Base-by-base conservation (phyloP, 140 eudicot genomes). In the Flaveria floridana region DNA sequence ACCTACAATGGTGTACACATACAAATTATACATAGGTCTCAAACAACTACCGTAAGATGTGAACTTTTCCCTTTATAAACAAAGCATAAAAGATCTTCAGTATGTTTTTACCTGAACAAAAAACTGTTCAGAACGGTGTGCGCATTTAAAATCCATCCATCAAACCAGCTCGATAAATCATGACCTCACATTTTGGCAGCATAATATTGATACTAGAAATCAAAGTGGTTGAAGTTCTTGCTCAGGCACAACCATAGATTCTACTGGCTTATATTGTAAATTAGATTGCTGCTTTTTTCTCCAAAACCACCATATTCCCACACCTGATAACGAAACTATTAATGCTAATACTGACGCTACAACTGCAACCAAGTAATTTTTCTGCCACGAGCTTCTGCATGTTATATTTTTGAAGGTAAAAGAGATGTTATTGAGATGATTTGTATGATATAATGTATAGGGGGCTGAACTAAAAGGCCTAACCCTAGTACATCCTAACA, bases 191-290 rank as follows among this genome's bases (percentile, higher is more conserved):
- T 20, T 58, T 19, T 46, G 20, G 69, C 59, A 21, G 59, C 69
- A 63, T 10, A 47, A 14, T 23, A 50, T 30, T 19, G 13, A 55
- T 72, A 57, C 57, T 57, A 44, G 19, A 18, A 37, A 68, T 83
- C 81, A 87, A 39, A 91, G 81, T 0, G 97, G 99, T 76, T 95
- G 99, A 61, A 95, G 95, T 77, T 95, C 99, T 85, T 91, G 97
- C 73, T 95, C 99, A n/a, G 90, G 84, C 12, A 78, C 87, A 78
- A 56, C 71, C 10, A 39, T 3, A 52, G 89, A 59, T 46, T 91
- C 92, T 16, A 95, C 97, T 16, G 97, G 97, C 79, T 91, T 86
- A 86, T 95, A 95, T 19, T 87, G 81, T 65, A 73, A 4, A 30
- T 46, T 53, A 14, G 86, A 75, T 79, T 84, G 87, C 15, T 88